Conservation (phyloP, 768 basidiomycete genomes). For the Lactarius tabidus region DNA sequence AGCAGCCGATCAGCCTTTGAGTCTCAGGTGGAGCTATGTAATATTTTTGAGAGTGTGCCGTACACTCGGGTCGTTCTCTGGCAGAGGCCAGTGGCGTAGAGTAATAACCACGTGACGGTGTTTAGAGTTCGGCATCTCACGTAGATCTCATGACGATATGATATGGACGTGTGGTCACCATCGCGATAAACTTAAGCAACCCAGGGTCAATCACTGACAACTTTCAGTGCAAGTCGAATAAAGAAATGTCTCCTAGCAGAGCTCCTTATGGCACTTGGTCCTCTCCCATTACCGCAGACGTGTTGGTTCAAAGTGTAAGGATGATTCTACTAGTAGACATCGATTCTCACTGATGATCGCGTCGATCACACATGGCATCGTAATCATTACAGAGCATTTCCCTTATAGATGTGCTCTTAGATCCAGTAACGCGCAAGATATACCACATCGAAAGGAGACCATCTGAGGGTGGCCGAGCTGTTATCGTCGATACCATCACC, state of each 20-base stretch:
- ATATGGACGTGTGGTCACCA: too few relatives aligned
- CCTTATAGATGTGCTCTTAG: constrained; percentile 48
- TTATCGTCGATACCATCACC: constrained; percentile 50
- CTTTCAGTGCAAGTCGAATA: background rate
- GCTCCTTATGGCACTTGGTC: constrained; percentile 22
- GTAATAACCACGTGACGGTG: too few relatives aligned
- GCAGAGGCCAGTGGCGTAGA: too few relatives aligned
- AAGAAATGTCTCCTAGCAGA: background rate
- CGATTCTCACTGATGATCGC: background rate
- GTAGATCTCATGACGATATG: background rate
- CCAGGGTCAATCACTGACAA: background rate
- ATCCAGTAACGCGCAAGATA: constrained; percentile 41
- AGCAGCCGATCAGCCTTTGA: too few relatives aligned
- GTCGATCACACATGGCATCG: background rate
- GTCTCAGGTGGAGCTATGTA: too few relatives aligned
- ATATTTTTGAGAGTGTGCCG: too few relatives aligned
- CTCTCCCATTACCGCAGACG: constrained; percentile 24
- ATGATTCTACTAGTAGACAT: background rate
- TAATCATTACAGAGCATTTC: constrained; percentile 28
- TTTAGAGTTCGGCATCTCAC: too few relatives aligned
- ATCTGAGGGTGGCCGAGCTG: constrained; percentile 49
- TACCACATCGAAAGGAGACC: constrained; percentile 62
- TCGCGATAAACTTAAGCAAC: too few relatives aligned
- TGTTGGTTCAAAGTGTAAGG: constrained; percentile 12
- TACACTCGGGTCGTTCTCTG: too few relatives aligned